Evolutionary conservation across 2,329 filamentous ascomycete species (phyloP).

Genomic region (Trichoderma asperellum): DNA sequence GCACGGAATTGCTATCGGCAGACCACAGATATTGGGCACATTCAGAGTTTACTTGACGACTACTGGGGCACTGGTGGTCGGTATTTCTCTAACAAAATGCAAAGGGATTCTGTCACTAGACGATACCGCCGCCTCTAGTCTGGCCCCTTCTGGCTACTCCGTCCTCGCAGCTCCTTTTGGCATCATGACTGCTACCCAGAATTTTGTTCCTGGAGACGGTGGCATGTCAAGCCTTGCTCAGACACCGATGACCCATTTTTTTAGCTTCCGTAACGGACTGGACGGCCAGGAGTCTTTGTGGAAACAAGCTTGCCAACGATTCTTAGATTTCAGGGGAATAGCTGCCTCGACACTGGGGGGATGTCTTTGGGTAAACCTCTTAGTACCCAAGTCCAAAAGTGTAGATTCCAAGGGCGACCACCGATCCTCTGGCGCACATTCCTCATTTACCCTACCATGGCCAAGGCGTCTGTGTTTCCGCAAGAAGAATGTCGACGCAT

Average conservation of each 20-base stretch:
- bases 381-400: constrained; percentile 51
- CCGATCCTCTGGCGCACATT: constrained; percentile 42
- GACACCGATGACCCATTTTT: constrained; percentile 57
- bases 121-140: constrained; percentile 46
- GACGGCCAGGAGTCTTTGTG: constrained; percentile 51
- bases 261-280: constrained; percentile 47
- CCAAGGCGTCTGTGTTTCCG: constrained; percentile 59
- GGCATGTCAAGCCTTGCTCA: constrained; percentile 48
- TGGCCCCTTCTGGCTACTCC: constrained; percentile 48
- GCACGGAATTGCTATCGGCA: constrained; percentile 31
- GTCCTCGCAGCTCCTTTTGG: constrained; percentile 62
- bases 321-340: constrained; percentile 56
- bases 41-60: constrained; percentile 61
- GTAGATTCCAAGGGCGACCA: constrained; percentile 49
- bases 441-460: constrained; percentile 54
- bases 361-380: constrained; percentile 56
- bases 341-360: constrained; percentile 48
- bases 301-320: constrained; percentile 55
- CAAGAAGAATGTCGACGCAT: constrained; percentile 49
- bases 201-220: constrained; percentile 30
- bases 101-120: constrained; percentile 53
- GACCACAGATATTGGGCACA: constrained; percentile 49
- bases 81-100: constrained; percentile 52
- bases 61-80: constrained; percentile 57
- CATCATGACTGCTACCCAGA: constrained; percentile 40